Evolutionary conservation across 805 yeast genomes (phyloP).

Genomic region (Metschnikowia gelsemii): DNA sequence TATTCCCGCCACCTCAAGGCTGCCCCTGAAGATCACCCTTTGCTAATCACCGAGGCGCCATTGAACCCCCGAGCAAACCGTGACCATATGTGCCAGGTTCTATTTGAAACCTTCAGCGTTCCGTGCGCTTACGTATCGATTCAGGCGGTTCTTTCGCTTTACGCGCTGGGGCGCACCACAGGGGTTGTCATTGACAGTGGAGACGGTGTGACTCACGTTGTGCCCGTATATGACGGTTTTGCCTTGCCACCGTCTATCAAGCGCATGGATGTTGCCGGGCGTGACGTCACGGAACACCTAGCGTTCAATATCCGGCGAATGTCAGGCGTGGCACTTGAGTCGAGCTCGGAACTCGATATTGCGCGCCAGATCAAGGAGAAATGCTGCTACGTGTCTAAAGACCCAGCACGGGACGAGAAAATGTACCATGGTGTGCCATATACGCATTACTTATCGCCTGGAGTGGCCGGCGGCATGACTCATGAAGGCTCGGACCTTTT

Average conservation of each 20-base stretch:
- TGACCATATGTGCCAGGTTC: constrained; percentile 57
- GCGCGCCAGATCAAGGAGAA: constrained; percentile 77
- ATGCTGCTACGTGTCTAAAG: constrained; percentile 61
- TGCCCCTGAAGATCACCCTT: constrained; percentile 77
- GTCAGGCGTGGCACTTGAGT: constrained; percentile 59
- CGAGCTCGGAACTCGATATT: constrained; percentile 80
- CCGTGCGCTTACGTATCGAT: constrained; percentile 74
- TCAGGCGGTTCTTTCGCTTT: constrained; percentile 79
- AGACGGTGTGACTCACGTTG: constrained; percentile 86
- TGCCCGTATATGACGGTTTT: constrained; percentile 90
- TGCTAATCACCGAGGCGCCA: constrained; percentile 87
- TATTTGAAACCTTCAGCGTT: constrained; percentile 70
- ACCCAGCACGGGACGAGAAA: constrained; percentile 56
- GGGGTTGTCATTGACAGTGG: constrained; percentile 91
- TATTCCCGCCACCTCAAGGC: constrained; percentile 57
- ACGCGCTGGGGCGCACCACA: constrained; percentile 87
- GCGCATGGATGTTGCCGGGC: constrained; percentile 79
- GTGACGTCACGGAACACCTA: constrained; percentile 78
- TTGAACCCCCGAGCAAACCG: constrained; percentile 66
- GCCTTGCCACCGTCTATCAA: constrained; percentile 68
- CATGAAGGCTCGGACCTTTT: constrained; percentile 25
- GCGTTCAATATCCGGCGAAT: constrained; percentile 63
- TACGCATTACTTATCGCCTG: constrained; percentile 21
- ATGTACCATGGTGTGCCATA: constrained; percentile 31
- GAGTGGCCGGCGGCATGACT: constrained; percentile 17